Base-by-base conservation (phyloP, 23 red algal genomes). In the Pyropia haitanensis region DNA sequence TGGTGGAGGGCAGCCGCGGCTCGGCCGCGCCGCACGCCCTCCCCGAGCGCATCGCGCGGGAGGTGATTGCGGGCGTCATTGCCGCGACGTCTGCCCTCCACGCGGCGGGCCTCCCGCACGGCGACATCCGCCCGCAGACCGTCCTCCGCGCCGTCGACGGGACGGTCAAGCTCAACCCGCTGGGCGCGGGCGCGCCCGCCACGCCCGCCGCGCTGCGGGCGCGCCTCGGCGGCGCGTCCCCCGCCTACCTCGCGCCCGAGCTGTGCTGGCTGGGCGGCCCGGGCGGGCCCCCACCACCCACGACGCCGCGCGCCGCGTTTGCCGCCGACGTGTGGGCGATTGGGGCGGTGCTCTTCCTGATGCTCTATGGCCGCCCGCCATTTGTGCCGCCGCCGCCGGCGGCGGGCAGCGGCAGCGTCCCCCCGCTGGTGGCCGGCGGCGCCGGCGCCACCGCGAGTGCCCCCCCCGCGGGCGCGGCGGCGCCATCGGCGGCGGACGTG, bases 241-340 rank as follows among this genome's bases (percentile, higher is more conserved):
- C 75, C 14, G 85, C 85, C 3, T 90, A 79, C 68, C 58, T 90
- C 50, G 75, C 85, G 22, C 85, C 85, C 7, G 85, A 90, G 70
- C 63, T 81, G 50, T 90, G 85, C 71, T 86, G 80, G 80, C 53
- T 86, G 16, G 64, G 80, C 31, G 80, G 76, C 4, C 39, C 39
- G 7, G 39, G 39, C 4, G 39, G 39, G 4, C 39, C 39, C 5
- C 39, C 39, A 18, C 63, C 62, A 31, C 83, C 73, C 29, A 23
- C 65, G 1, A 66, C 72, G 1, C 83, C 75, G 16, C 53, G 63
- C 21, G 77, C 75, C 50, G 70, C 72, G 22, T 88, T 76, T 58
- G 72, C 83, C n/a, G 76, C 77, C 60, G 83, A 96, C 58, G 76
- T 86, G 30, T 96, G 91, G 91, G 81, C 91, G 24, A 60, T 96